Evolutionary conservation across 2,329 filamentous ascomycete species (phyloP).

Genomic region (Corynespora cassiicola): DNA sequence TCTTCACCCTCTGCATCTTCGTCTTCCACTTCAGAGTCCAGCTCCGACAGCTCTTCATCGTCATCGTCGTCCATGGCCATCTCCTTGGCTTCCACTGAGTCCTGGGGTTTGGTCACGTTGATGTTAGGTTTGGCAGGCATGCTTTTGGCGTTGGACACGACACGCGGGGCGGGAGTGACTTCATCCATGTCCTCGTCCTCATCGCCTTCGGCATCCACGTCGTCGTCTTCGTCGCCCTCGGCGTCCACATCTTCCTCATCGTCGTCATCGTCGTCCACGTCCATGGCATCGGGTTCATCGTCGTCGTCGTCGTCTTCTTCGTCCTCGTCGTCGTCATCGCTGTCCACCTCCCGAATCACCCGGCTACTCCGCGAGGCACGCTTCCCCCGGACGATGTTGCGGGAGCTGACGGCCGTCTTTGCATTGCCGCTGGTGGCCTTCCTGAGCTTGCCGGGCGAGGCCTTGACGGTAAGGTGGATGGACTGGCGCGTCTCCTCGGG

Average conservation of each 20-base stretch:
- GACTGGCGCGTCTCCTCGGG: slow-evolving; percentile 52
- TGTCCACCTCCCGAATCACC: slow-evolving; percentile 47
- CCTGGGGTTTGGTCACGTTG: slow-evolving; percentile 41
- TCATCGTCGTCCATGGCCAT: slow-evolving; percentile 57
- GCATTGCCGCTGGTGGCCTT: slow-evolving; percentile 51
- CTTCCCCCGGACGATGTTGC: slow-evolving; percentile 46
- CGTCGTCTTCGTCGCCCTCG: slow-evolving; percentile 47
- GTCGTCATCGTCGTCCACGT: slow-evolving; percentile 41
- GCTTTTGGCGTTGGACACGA: slow-evolving; percentile 27
- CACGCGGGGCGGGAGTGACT: slow-evolving; percentile 32
- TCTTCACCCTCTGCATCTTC: slow-evolving; percentile 57
- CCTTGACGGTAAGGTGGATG: slow-evolving; percentile 58
- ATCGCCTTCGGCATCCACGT: slow-evolving; percentile 41
- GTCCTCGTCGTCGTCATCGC: slow-evolving; percentile 50
- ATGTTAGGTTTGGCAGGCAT: slow-evolving; percentile 44
- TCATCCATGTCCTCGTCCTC: slow-evolving; percentile 32
- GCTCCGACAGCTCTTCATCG: slow-evolving; percentile 50
- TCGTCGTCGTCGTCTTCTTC: slow-evolving; percentile 49
- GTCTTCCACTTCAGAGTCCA: slow-evolving; percentile 48
- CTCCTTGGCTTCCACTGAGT: slow-evolving; percentile 58
- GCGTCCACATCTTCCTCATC: slow-evolving; percentile 49
- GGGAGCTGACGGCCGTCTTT: slow-evolving; percentile 38
- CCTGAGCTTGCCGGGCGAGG: slow-evolving; percentile 56
- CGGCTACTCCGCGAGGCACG: slow-evolving; percentile 46
- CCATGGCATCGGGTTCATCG: slow-evolving; percentile 35